Evolutionary conservation across 2,329 filamentous ascomycete species (phyloP).

Genomic region (Huntiella abstrusa): DNA sequence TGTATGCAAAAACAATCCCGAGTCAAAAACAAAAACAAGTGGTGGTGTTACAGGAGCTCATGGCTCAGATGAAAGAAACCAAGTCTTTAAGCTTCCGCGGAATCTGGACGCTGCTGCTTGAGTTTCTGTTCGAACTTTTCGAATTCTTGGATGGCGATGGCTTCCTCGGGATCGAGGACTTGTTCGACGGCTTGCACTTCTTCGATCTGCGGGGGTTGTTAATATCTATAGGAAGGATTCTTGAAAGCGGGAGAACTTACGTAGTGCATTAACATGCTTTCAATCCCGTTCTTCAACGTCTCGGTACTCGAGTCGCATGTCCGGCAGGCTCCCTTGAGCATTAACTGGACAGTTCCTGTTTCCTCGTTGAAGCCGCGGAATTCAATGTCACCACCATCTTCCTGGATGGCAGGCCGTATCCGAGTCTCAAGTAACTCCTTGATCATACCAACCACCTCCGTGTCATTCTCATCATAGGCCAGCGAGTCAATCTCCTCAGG

Average conservation of each 20-base stretch:
- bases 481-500: slow-evolving; percentile 48
- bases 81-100: not conserved
- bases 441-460: slow-evolving; percentile 94
- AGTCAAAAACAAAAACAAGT: too few species aligned
- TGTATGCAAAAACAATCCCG: too few species aligned
- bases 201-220: slow-evolving; percentile 50
- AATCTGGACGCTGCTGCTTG: slow-evolving; percentile 24
- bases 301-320: slow-evolving; percentile 96
- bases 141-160: slow-evolving; percentile 72
- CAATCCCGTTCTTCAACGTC: slow-evolving; percentile 92
- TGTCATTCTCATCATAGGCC: slow-evolving; percentile 74
- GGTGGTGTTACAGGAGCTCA: too few species aligned
- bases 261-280: slow-evolving; percentile 96
- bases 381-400: slow-evolving; percentile 95
- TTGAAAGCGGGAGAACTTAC: slow-evolving; percentile 30
- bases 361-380: slow-evolving; percentile 66
- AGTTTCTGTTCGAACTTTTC: slow-evolving; percentile 83
- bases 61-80: too few species aligned
- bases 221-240: slow-evolving; percentile 13
- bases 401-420: slow-evolving; percentile 87
- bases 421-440: slow-evolving; percentile 92
- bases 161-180: slow-evolving; percentile 79
- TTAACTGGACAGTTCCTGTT: slow-evolving; percentile 59
- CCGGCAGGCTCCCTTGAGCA: slow-evolving; percentile 78
- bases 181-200: slow-evolving; percentile 88